Conservation (phyloP, 2,329 filamentous ascomycete species). For the Neonectria ditissima region DNA sequence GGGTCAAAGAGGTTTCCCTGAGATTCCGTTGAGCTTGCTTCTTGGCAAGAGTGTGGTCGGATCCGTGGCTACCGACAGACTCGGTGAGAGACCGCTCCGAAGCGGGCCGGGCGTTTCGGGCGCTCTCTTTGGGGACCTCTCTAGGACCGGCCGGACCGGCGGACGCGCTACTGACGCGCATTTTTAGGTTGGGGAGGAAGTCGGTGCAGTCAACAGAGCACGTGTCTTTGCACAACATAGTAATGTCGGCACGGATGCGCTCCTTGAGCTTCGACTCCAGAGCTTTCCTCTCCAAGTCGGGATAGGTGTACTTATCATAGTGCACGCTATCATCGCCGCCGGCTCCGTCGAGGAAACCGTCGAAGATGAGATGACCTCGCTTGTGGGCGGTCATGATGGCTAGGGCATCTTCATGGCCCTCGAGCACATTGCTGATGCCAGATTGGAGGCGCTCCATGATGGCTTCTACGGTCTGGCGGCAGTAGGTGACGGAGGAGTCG, state of each 20-base stretch:
- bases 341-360: slow-evolving; percentile 45
- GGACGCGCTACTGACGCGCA: slow-evolving; percentile 36
- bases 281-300: slow-evolving; percentile 52
- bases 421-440: slow-evolving; percentile 61
- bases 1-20: slow-evolving; percentile 33
- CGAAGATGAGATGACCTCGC: slow-evolving; percentile 62
- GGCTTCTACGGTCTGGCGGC: slow-evolving; percentile 59
- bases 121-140: slow-evolving; percentile 5
- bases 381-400: slow-evolving; percentile 61
- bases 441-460: slow-evolving; percentile 64
- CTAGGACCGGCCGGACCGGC: slow-evolving; percentile 23
- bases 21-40: slow-evolving; percentile 39
- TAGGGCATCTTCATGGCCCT: slow-evolving; percentile 59
- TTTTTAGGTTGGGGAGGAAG: slow-evolving; percentile 43
- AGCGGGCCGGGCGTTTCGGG: slow-evolving; percentile 19
- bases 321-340: slow-evolving; percentile 50
- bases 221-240: slow-evolving; percentile 64
- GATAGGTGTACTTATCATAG: slow-evolving; percentile 48
- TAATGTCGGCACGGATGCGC: slow-evolving; percentile 61
- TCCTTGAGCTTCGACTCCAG: slow-evolving; percentile 57
- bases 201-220: slow-evolving; percentile 55
- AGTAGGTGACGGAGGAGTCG: slow-evolving; percentile 56
- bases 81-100: slow-evolving; percentile 38
- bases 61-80: slow-evolving; percentile 39
- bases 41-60: slow-evolving; percentile 40